Base-by-base conservation (phyloP, 164 flowering plant genomes). In the Umbilicus rupestris region DNA sequence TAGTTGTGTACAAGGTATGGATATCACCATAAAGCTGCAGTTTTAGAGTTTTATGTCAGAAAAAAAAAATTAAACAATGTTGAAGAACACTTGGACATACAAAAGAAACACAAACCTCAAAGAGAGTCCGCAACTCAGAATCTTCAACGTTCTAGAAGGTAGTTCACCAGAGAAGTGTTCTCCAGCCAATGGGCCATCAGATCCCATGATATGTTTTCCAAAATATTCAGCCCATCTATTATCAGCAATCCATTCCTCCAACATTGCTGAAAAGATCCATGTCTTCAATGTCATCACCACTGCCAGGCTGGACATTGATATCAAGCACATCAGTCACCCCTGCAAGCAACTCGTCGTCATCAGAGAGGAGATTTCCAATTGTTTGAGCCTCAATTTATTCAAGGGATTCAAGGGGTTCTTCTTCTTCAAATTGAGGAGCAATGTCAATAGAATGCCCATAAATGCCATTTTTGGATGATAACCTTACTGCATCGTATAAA, bases 141-240 rank as follows among this genome's bases (percentile, higher is more conserved):
- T 87, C 93, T 65, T 85, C 87, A 50, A 81, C 78, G 93, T 85
- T 72, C 93, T 75, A 5, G 93, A 86, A 57, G 88, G 87, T 65
- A 75, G 80, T 76, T 83, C 85, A 41, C 84, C 86, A 70, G 45
- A 71, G 33, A 78, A 76, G 62, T 78, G 75, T 50, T 74, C 76
- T 10, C 71, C 76, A 68, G 24, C 45, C 19, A 58, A 24, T 46
- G 75, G 65, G n/a, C 64, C 62, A 69, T 29, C 69, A 47, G 67
- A 66, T 28, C 67, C 68, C 72, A 42, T 68, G 46, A 46, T 68
- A 72, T 62, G 59, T 52, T 45, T 76, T 31, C 58, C 70, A 68
- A 67, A 20, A 65, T 65, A 47, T 28, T 72, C 71, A 39, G 65
- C 28, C 46, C 65, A 71, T 47, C 66, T 77, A 37, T 46, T 73